Evolutionary conservation across 179 eudicot species (phyloP).

Genomic region (Beta lomatogona): DNA sequence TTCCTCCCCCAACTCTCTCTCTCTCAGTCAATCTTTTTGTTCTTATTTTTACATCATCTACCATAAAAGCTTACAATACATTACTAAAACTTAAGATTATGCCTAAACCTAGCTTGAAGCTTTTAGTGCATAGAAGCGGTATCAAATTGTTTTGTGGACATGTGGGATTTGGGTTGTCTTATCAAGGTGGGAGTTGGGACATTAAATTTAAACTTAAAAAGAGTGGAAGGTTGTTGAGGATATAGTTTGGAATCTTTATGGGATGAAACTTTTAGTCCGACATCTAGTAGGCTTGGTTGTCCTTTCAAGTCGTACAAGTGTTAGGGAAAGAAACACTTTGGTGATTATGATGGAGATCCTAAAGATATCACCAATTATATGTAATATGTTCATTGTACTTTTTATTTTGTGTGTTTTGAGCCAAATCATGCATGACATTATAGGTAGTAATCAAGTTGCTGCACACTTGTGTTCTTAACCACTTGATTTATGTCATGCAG

Average conservation of each 20-base stretch:
- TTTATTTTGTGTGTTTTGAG: background rate
- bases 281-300: background rate
- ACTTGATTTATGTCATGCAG: slow-evolving; percentile 25
- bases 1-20: too few species aligned
- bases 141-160: too few species aligned
- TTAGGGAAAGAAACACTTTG: background rate
- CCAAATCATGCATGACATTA: background rate
- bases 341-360: background rate
- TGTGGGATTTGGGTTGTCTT: background rate
- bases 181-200: background rate
- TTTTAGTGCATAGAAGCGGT: too few species aligned
- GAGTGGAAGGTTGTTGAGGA: background rate
- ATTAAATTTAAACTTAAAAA: background rate
- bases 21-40: too few species aligned
- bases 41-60: too few species aligned
- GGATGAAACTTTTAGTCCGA: background rate
- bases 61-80: too few species aligned
- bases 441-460: background rate
- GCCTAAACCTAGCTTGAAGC: too few species aligned
- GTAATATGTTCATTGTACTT: background rate
- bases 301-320: background rate
- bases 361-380: background rate
- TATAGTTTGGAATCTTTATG: background rate
- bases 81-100: too few species aligned
- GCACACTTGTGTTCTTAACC: background rate